Conservation (phyloP, 176 grass and related monocot genomes). For the Rhipidocladum racemiflorum region DNA sequence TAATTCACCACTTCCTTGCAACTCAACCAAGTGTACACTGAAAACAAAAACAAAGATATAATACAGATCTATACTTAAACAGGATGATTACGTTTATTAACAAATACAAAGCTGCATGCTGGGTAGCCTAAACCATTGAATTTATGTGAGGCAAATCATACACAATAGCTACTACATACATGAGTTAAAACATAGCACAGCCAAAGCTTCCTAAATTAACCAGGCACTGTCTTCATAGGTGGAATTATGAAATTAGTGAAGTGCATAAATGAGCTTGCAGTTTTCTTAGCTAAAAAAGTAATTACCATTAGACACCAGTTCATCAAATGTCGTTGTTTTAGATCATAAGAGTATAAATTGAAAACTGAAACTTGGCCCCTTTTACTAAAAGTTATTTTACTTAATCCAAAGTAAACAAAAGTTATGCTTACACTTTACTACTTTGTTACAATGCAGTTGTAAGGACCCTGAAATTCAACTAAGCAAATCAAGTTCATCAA, state of each 20-base stretch:
- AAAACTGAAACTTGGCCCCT: not conserved
- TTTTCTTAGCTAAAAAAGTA: not conserved
- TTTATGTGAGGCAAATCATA: constrained; percentile 24
- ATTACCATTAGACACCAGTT: not conserved
- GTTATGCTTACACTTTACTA: not conserved
- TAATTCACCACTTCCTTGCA: constrained; percentile 86
- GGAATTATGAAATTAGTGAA: not conserved
- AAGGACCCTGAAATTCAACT: too few species aligned
- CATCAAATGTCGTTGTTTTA: not conserved
- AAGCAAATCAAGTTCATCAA: too few species aligned
- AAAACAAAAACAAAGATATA: constrained; percentile 25
- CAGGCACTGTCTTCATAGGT: not conserved
- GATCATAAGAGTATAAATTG: not conserved
- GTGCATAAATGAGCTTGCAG: not conserved
- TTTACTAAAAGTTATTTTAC: constrained; percentile 13
- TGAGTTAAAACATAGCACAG: not conserved
- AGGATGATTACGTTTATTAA: not conserved
- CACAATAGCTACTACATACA: not conserved
- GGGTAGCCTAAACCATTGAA: not conserved
- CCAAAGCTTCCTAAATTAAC: not conserved
- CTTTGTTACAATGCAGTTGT: constrained; percentile 7
- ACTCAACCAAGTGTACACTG: constrained; percentile 95
- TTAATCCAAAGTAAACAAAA: not conserved
- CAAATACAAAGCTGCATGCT: not conserved
- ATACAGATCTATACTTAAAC: not conserved